phyloP scores from a whole-genome alignment of 2,329 filamentous ascomycete genomes.

The Bipolaris oryzae region DNA sequence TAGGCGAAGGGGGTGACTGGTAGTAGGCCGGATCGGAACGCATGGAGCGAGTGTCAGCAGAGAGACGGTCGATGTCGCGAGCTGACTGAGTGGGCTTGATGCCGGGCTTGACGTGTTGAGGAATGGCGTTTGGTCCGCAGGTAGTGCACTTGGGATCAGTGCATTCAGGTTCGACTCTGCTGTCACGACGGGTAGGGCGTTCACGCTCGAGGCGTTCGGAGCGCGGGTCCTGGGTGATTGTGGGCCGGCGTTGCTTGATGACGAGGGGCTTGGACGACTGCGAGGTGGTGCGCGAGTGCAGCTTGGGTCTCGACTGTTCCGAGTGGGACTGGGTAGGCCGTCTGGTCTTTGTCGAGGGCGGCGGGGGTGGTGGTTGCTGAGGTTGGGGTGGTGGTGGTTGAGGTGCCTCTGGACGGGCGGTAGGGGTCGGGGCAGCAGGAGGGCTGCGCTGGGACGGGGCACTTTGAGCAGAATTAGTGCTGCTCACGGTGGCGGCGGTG shows the following conservation, averaged over 20 bases:
- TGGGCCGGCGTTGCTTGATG: slow-evolving; percentile 21
- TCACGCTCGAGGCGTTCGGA: slow-evolving; percentile 1
- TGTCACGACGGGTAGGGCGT: slow-evolving; percentile 13
- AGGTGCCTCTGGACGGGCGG: slow-evolving; percentile 25
- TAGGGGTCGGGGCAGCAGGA: slow-evolving; percentile 18
- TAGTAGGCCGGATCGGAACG: slow-evolving; percentile 39
- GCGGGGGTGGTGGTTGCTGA: slow-evolving; percentile 19
- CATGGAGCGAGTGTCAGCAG: slow-evolving; percentile 34
- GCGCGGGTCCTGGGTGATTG: slow-evolving; percentile 17
- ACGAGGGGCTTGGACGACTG: slow-evolving; percentile 26
- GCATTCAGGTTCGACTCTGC: slow-evolving; percentile 35
- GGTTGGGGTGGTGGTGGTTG: slow-evolving; percentile 9
- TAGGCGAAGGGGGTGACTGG: slow-evolving; percentile 37
- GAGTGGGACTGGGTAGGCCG: slow-evolving; percentile 11
- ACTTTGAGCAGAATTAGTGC: slow-evolving; percentile 59
- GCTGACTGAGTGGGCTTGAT: slow-evolving; percentile 36
- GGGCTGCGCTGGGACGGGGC: slow-evolving; percentile 39
- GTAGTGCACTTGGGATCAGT: slow-evolving; percentile 42
- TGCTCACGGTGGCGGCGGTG: slow-evolving; percentile 59
- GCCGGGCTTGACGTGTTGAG: slow-evolving; percentile 16
- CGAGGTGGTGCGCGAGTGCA: slow-evolving; percentile 33
- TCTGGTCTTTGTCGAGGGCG: slow-evolving; percentile 7
- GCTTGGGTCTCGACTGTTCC: slow-evolving; percentile 33
- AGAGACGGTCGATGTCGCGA: slow-evolving; percentile 36
- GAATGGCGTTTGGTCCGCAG: slow-evolving; percentile 23